phyloP scores from a whole-genome alignment of 805 yeast genomes.

The Yamadazyma scolyti region DNA sequence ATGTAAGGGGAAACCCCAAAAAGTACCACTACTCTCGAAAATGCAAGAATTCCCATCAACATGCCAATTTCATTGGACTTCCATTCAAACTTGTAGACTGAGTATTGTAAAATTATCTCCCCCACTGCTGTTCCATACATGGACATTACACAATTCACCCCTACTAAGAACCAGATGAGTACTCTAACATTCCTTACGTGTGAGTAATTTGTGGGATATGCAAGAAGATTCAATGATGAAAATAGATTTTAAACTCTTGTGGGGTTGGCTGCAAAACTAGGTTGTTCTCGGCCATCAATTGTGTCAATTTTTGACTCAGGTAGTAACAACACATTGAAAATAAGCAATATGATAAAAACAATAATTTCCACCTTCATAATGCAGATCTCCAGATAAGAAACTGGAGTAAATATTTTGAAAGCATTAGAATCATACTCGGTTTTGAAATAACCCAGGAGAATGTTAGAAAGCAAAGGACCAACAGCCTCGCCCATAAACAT shows the following conservation, averaged over 20 bases:
- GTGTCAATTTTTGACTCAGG: slow-evolving; percentile 59
- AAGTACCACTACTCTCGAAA: slow-evolving; percentile 44
- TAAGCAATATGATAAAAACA: slow-evolving; percentile 26
- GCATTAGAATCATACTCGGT: not conserved
- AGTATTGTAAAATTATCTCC: slow-evolving; percentile 44
- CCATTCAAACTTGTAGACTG: slow-evolving; percentile 52
- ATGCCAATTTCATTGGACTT: slow-evolving; percentile 48
- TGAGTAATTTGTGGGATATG: too few relatives aligned
- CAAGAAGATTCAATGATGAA: too few relatives aligned
- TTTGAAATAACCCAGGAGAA: not conserved
- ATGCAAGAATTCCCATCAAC: slow-evolving; percentile 39
- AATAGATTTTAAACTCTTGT: too few relatives aligned
- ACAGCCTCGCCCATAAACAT: slow-evolving; percentile 56
- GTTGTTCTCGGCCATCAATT: too few relatives aligned
- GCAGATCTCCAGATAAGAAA: slow-evolving; percentile 19
- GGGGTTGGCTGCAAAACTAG: too few relatives aligned
- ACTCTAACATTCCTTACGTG: not conserved
- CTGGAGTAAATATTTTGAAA: not conserved
- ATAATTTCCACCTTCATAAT: slow-evolving; percentile 30
- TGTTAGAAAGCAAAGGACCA: slow-evolving; percentile 62
- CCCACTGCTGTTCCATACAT: slow-evolving; percentile 34
- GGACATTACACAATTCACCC: slow-evolving; percentile 32
- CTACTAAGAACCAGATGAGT: slow-evolving; percentile 23
- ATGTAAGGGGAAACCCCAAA: slow-evolving; percentile 47
- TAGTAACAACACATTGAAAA: slow-evolving; percentile 31